phyloP scores from a whole-genome alignment of 176 grass and related monocot species.

The Triticum aestivum region IWGSC_CS_RefSeq_v2.1 NC_057800.1:12594089-12594588 shows the following conservation, averaged over 20 bases:
- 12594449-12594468: constrained; percentile 3
- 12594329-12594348: background rate
- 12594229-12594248: background rate
- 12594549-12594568: background rate
- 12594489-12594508: background rate
- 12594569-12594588: background rate
- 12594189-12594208: background rate
- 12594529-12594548: background rate
- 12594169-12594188: background rate
- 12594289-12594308: background rate
- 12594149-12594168: background rate
- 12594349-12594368: background rate
- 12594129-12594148: background rate
- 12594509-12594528: background rate
- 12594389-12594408: constrained; percentile 7
- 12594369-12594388: constrained; percentile 22
- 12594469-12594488: constrained; percentile 15
- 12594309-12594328: background rate
- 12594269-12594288: background rate
- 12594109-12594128: background rate
- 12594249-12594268: background rate
- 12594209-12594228: background rate
- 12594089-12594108: too few relatives aligned
- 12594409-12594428: background rate
- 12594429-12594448: constrained; percentile 10